These are phyloP conservation scores for Eucalyptus dawsonii DNA, from an alignment of 345 rosid genomes.

Conservation along the genomic window DNA sequence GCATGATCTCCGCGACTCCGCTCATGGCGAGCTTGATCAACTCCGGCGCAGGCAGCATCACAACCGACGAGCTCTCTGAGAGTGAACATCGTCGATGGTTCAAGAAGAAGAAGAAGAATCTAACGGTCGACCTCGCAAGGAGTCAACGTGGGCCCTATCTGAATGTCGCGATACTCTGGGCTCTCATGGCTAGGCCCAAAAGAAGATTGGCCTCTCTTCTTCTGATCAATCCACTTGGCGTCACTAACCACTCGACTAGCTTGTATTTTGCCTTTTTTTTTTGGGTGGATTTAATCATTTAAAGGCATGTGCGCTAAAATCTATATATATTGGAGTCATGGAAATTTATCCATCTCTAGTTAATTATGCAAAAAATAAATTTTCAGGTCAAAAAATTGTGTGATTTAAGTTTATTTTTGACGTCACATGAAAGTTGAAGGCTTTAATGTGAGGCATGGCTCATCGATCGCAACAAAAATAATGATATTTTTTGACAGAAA, in stretches of 20 bases:
- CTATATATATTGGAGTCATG: neutral
- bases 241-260: too few species aligned
- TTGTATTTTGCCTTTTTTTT: neutral
- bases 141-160: too few species aligned
- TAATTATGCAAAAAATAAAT: neutral
- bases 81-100: neutral
- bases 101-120: too few species aligned
- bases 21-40: slow-evolving; percentile 39
- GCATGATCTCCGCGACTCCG: slow-evolving; percentile 40
- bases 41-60: slow-evolving; percentile 30
- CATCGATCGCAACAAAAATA: rapidly evolving
- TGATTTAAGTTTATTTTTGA: neutral
- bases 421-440: too few species aligned
- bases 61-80: slow-evolving; percentile 3
- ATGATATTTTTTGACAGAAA: neutral
- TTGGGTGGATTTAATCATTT: neutral
- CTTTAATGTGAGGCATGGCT: rapidly evolving
- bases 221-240: too few species aligned
- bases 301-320: neutral
- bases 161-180: too few species aligned
- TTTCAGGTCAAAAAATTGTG: rapidly evolving
- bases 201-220: too few species aligned
- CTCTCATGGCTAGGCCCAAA: too few species aligned
- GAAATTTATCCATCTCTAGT: neutral
- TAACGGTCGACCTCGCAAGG: too few species aligned